Evolutionary conservation across 2,329 filamentous ascomycete species (phyloP), one percentile per base, ranked within the genome.

Genomic region (Emericellopsis cladophorae): DNA sequence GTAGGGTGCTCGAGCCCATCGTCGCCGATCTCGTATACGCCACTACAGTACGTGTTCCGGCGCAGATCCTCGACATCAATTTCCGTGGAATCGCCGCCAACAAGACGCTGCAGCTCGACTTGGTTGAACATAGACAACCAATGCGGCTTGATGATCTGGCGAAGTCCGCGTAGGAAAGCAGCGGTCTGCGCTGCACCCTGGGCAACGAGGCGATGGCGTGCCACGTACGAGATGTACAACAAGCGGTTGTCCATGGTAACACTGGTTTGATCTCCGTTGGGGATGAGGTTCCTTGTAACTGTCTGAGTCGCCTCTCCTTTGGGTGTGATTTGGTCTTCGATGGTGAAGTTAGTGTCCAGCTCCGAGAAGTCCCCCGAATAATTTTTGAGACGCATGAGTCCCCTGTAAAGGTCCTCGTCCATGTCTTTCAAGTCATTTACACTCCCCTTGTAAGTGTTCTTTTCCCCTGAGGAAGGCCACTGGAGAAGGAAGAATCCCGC

Each of bases 41-140:
- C 92, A 40, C 85, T 84, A 58, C 96, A 98, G 3, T 76, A 61
- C 0, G 92, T 96, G 61, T 96, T 84, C 41, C 69, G 70, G 21
- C 89, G 78, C 33, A 96, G 70, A 57, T 98, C 92, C 23, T 83
- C 77, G 31, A 98, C 73, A 53, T 95, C 83, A 44, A 98, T 93
- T 46, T 85, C 80, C 9, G 81, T 81, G 23, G 79, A 81, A 51
- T 94, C 88, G 35, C 92, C 92, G 40, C 88, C 86, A 14, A 98
- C 84, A 6, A 98, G 79, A 2, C 86, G 92, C 62, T 96, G 92
- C 5, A 98, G 73, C 58, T 98, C 92, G 4, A 78, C 78, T 58
- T 95, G 90, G 59, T 98, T 98, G 68, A 98, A 98, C 92, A 98
- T 96, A 52, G 83, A 88, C 5, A 98, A 73, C 92, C 92, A 98